Base-by-base conservation (phyloP, 106 monocot species). In the Platanthera guangdongensis region DNA sequence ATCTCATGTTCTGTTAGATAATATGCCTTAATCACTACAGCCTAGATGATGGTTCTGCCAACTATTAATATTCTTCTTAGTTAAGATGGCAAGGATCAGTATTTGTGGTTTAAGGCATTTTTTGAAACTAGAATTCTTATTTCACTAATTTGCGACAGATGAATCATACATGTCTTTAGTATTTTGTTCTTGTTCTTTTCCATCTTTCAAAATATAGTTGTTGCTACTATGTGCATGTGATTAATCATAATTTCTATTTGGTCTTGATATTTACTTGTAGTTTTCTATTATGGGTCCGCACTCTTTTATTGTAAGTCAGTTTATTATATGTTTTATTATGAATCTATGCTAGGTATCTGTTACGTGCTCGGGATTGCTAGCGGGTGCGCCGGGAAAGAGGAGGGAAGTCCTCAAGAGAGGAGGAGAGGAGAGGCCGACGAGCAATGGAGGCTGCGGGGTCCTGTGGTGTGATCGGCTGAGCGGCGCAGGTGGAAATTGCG, bases 1-100 rank as follows among this genome's bases (percentile, higher is more conserved):
- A 60, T 60, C 5, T 60, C 19, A 60, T 60, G 19, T 19, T 60
- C 59, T 60, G 59, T 60, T 60, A 60, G 59, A 60, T 60, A 60
- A 19, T 19, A 21, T 60, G 59, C 19, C 59, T 19, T 19, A 18
- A 21, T n/a, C 21, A 9, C 59, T 19, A 7, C 59, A 60, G 59
- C 59, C 21, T 60, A 7, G 59, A 60, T 60, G 59, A 60, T 39
- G 39, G 0, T 39, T 39, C 39, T 39, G 39, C 39, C 39, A 39
- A 39, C 39, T 39, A 39, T 39, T 3, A 39, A 39, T 19, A 60
- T 60, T 60, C 3, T 1, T 60, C 21, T 19, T 6, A 16, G 18
- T 19, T 21, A 19, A 60, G n/a, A 18, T 60, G 19, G 21, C 18
- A 6, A 60, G 6, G 19, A 21, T 11, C 8, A 21, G 21, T 60